These are phyloP conservation scores for Wickerhamomyces sydowiorum DNA, from an alignment of 805 yeast species.

Conservation along the genomic window DNA sequence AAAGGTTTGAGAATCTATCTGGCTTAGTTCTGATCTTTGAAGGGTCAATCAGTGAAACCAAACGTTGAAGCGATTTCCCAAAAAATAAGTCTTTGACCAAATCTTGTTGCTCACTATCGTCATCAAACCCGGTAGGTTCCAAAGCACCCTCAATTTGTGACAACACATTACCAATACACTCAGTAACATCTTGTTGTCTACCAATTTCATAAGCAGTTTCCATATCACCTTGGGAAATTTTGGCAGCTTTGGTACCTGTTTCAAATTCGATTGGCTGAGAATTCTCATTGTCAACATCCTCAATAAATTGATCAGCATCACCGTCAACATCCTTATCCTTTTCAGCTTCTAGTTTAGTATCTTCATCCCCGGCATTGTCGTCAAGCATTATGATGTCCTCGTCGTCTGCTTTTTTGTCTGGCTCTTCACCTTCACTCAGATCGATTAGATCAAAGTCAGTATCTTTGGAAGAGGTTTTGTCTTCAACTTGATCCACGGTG, in stretches of 20 bases:
- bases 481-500: constrained; percentile 20
- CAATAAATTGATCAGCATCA: neutral
- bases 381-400: constrained; percentile 2
- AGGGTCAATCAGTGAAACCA: constrained; percentile 42
- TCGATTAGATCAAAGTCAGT: neutral
- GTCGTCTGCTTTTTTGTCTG: neutral
- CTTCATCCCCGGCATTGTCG: constrained; percentile 1
- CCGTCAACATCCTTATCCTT: neutral
- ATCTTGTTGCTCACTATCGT: constrained; percentile 79
- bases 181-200: constrained; percentile 96
- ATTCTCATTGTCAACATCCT: constrained; percentile 4
- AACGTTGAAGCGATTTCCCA: constrained; percentile 78
- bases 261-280: constrained; percentile 8
- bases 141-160: constrained; percentile 88
- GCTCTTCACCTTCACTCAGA: neutral
- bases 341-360: no score
- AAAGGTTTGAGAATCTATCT: constrained; percentile 75
- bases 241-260: constrained; percentile 19
- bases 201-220: constrained; percentile 76
- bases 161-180: constrained; percentile 90
- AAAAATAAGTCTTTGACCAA: constrained; percentile 73
- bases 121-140: constrained; percentile 57
- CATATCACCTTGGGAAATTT: constrained; percentile 51
- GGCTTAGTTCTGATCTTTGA: constrained; percentile 40
- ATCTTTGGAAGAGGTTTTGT: no score